A percentile compares a stretch with the other conserved stretches of the same genome.
Evolutionary conservation across 768 basidiomycete genomes (phyloP).

Genomic region (Phylloporus rhodoxanthus): DNA sequence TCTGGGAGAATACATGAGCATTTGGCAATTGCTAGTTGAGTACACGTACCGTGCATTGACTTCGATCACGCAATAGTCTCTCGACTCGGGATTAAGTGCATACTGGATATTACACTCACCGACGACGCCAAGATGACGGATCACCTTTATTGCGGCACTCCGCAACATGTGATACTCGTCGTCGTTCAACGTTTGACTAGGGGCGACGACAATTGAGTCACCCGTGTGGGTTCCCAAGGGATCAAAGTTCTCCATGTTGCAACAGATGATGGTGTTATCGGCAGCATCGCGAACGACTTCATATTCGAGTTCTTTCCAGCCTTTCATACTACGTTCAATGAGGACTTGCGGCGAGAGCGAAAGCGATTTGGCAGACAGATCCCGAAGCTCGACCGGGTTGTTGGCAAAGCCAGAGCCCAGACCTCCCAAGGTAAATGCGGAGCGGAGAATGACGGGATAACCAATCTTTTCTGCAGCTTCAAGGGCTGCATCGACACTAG

Average conservation of each 20-base stretch:
- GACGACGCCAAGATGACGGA: slow-evolving; percentile 85
- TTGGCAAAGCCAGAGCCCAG: slow-evolving; percentile 98
- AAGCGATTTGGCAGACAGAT: slow-evolving; percentile 87
- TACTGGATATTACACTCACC: slow-evolving; percentile 99
- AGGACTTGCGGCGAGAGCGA: slow-evolving; percentile 91
- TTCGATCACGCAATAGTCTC: slow-evolving; percentile 97
- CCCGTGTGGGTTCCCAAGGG: slow-evolving; percentile 98
- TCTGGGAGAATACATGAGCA: slow-evolving; percentile 28
- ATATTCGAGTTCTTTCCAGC: slow-evolving; percentile 99
- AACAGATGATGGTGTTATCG: slow-evolving; percentile 99
- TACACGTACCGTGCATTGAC: slow-evolving; percentile 76
- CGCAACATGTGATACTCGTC: slow-evolving; percentile 99
- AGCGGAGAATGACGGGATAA: slow-evolving; percentile 95
- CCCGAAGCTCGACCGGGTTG: slow-evolving; percentile 88
- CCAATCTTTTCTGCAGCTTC: slow-evolving; percentile 87
- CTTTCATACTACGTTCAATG: slow-evolving; percentile 97
- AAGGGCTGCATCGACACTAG: slow-evolving; percentile 89
- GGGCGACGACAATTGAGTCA: slow-evolving; percentile 98
- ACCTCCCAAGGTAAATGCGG: slow-evolving; percentile 96
- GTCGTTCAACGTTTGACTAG: slow-evolving; percentile 95
- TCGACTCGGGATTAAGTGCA: slow-evolving; percentile 86
- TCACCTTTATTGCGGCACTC: slow-evolving; percentile 93
- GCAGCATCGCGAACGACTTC: slow-evolving; percentile 98
- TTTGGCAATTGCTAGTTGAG: background rate
- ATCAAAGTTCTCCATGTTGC: slow-evolving; percentile 99